A percentile compares a stretch with the other conserved stretches of the same genome.
phyloP scores from a whole-genome alignment of 768 basidiomycete species.

The Candolleomyces eurysporus region DNA sequence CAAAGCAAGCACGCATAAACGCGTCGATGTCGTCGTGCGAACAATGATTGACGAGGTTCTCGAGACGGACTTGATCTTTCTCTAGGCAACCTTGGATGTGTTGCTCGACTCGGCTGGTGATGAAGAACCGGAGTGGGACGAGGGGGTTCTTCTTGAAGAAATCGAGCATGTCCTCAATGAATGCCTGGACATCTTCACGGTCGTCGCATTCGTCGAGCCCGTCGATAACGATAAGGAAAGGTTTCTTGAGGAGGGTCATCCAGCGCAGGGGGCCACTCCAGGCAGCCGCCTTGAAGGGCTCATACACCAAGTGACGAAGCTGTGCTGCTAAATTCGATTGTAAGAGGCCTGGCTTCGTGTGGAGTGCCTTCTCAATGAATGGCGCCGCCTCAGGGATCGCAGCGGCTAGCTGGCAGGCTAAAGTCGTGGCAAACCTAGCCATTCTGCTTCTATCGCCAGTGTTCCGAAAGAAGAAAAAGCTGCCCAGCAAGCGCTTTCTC shows the following conservation, averaged over 20 bases:
- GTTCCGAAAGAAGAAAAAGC: neutral
- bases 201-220: conserved; percentile 1
- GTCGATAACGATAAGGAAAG: neutral
- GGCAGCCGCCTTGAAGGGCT: neutral
- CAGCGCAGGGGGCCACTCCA: neutral
- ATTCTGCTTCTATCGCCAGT: neutral
- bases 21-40: too few relatives aligned
- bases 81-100: too few relatives aligned
- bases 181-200: too few relatives aligned
- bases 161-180: too few relatives aligned
- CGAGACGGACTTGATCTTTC: too few relatives aligned
- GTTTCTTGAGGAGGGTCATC: neutral
- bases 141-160: too few relatives aligned
- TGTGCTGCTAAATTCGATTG: neutral
- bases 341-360: neutral
- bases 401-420: neutral
- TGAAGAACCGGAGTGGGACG: too few relatives aligned
- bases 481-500: neutral
- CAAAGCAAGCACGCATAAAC: too few relatives aligned
- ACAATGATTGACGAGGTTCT: too few relatives aligned
- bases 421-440: neutral
- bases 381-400: neutral
- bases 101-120: too few relatives aligned
- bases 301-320: neutral
- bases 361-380: neutral